Evolutionary conservation across 2,329 filamentous ascomycete genomes (phyloP), one percentile per base, ranked within the genome.

Genomic region (Hortaea werneckii): DNA sequence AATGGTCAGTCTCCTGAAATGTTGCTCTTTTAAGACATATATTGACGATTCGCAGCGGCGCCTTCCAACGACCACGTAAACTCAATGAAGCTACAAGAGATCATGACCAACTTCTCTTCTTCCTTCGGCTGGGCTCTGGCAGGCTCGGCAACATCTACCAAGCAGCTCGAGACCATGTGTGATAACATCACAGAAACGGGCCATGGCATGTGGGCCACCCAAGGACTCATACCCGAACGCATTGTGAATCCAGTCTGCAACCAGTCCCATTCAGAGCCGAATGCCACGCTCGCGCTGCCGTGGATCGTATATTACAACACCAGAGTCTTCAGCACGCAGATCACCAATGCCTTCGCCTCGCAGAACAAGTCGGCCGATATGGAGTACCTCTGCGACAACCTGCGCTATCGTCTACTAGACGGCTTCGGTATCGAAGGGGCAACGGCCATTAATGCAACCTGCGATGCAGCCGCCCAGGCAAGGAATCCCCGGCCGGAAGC

Each of bases 71-170:
- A 26, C 48, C 49, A 35, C 37, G 49, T 35, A 48, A 42, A 38
- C 42, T 46, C 35, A n/a, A 5, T 40, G 48, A 35, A 49, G 49
- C 44, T 34, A 26, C n/a, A 39, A 4, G 39, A 55, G 29, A 40
- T 43, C 29, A 30, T 49, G 40, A 46, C 44, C 29, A 58, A 58
- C 42, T 49, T 56, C 20, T 61, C 59, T 27, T 50, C 42, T 8
- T 37, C 57, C 40, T 54, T 61, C 43, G 58, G 58, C 29, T 61
- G 57, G 51, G 58, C 59, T 40, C 42, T 63, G 32, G 52, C 56
- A 9, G 59, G 58, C 32, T 47, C 54, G 8, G 50, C 54, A 10
- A 38, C 50, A 8, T 29, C 40, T 30, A 26, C 47, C 41, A 37
- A 56, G 37, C 48, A 55, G 35, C 49, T 58, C 32, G 52, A 52